Evolutionary conservation across 129 eudicot species (phyloP), one percentile per base, ranked within the genome.

Genomic region (Glebionis coronaria): DNA sequence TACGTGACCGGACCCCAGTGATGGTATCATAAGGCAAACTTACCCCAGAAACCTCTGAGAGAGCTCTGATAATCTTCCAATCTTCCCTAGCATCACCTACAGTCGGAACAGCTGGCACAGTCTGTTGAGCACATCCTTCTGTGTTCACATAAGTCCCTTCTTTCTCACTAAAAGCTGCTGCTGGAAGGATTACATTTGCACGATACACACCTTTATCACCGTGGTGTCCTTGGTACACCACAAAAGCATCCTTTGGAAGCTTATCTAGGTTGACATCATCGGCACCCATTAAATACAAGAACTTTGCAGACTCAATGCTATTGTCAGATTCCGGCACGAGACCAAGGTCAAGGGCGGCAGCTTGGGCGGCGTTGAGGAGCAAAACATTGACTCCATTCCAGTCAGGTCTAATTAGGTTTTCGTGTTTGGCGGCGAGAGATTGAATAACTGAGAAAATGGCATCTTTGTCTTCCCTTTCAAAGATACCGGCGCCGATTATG

Each of bases 31-130:
- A 92, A 49, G 96, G 92, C 5, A 88, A 61, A 2, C 55, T 20
- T 5, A 67, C 84, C 23, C 98, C 95, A 9, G 90, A 83, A 54
- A 88, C 85, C 78, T 92, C 98, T 4, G 96, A 88, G 73, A 92
- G 76, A 6, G 96, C 96, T 69, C 98, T 80, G 9, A 92, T 72
- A 12, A 92, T 92, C 76, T 92, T 92, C 98, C 98, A 88, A 63
- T 92, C 98, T 61, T 92, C 98, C 59, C 96, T 76, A 8, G 98
- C 87, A 78, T 88, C 98, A 61, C 98, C 98, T 11, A 92, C 98
- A 0, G 96, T 86, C 8, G 96, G 98, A 35, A 92, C 98, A 10
- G 98, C 98, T 12, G 98, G 98, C 46, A 86, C 59, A 0, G 98
- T 92, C 58, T 84, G 87, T 69, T 92, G 63, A 44, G 87, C 91